A percentile compares a stretch with the other conserved stretches of the same genome.
Conservation (phyloP, 75 land plant genomes). For the Sequoiadendron giganteum region DNA sequence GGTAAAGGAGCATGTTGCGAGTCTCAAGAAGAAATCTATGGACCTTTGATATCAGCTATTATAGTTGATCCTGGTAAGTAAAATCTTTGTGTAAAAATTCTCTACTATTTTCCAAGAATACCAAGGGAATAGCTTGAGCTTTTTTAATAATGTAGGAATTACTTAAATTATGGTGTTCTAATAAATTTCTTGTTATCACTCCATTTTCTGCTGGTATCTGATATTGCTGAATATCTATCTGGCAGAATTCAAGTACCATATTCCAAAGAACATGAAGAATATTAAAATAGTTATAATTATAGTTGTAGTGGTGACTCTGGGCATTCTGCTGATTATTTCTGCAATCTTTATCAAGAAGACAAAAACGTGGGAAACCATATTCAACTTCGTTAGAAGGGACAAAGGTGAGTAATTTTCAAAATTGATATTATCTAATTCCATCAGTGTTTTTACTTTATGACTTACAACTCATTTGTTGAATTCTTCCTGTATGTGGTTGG, state of each 20-base stretch:
- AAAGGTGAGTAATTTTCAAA: not conserved
- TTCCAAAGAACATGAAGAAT: not conserved
- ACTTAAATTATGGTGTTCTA: not conserved
- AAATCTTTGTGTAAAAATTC: conserved; percentile 2
- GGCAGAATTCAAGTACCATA: not conserved
- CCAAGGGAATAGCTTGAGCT: not conserved
- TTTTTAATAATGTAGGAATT: not conserved
- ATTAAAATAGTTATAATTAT: not conserved
- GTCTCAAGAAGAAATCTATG: conserved; percentile 38
- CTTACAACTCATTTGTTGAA: not conserved
- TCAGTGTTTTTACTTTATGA: not conserved
- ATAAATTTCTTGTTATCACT: not conserved
- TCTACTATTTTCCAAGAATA: not conserved
- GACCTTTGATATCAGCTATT: conserved; percentile 70
- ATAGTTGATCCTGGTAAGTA: conserved; percentile 46
- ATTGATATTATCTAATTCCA: not conserved
- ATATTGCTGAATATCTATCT: not conserved
- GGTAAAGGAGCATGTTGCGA: conserved; percentile 56
- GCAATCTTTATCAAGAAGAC: not conserved
- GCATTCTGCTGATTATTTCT: not conserved
- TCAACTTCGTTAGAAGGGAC: not conserved
- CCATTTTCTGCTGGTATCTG: not conserved
- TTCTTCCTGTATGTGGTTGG: not conserved
- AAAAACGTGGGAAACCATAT: not conserved
- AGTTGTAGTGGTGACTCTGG: not conserved